Base-by-base conservation (phyloP, 164 flowering plant genomes). In the Umbilicus rupestris region DNA sequence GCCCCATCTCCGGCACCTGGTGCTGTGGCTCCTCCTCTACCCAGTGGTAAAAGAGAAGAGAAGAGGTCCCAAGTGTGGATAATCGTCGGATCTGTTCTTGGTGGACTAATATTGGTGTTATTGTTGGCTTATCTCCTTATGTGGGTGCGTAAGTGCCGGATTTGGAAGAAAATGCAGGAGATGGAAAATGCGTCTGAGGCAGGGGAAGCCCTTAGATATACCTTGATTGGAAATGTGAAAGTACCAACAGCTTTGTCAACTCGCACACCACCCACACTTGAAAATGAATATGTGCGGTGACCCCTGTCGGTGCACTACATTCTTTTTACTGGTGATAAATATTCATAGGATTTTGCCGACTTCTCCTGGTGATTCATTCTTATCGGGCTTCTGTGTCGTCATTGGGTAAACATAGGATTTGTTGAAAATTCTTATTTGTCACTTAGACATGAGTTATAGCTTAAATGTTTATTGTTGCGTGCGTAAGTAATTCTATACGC, bases 111-210 rank as follows among this genome's bases (percentile, higher is more conserved):
- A 9, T 49, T 85, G 67, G 52, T 85, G 75, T 74, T 66, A 37
- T 41, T 85, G 57, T 65, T 88, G 69, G 70, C 68, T 45, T 46
- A 77, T 0, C 68, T 86, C 60, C 66, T 75, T 8, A 4, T 79
- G 37, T 86, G 90, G 82, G 39, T 69, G 24, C 64, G 39, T 52
- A 83, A 69, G 68, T 81, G 73, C 73, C 79, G 70, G 77, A 65
- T 71, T 7, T 72, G 71, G 69, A 80, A 79, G 78, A 77, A 79
- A 72, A 75, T 89, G 83, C 76, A 77, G 15, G 67, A 78, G 69
- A 89, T 89, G 96, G 94, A 88, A 71, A 83, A 39, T 68, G 85
- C 85, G 20, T 84, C 96, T 1, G 97, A 91, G 2, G 76, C 62
- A 16, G 96, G 96, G 42, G 97, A 85, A 74, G 69, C 87, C 33